A percentile compares a stretch with the other conserved stretches of the same genome.
Conservation (phyloP, 345 rosid genomes). For the Euphorbia peplus region DNA sequence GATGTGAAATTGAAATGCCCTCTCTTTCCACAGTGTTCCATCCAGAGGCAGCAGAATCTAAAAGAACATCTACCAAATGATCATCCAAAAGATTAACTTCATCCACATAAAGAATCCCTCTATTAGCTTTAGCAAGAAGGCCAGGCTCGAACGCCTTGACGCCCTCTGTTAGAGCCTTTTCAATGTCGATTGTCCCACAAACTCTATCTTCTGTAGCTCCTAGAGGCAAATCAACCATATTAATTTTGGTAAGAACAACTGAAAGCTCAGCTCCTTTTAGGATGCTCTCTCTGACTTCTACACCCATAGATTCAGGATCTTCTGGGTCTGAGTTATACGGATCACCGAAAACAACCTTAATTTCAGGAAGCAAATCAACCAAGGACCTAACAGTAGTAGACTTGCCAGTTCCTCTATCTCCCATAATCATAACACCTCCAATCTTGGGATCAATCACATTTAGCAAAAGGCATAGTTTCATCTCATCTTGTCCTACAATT, state of each 20-base stretch:
- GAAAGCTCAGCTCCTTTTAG: slow-evolving; percentile 53
- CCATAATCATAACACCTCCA: slow-evolving; percentile 98
- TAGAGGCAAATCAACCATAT: slow-evolving; percentile 94
- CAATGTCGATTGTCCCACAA: slow-evolving; percentile 95
- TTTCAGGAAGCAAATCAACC: slow-evolving; percentile 88
- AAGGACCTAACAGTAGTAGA: slow-evolving; percentile 89
- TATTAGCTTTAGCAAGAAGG: slow-evolving; percentile 90
- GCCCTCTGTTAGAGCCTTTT: slow-evolving; percentile 94
- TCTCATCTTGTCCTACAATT: slow-evolving; percentile 96
- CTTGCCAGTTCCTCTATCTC: slow-evolving; percentile 92
- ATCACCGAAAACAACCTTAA: slow-evolving; percentile 73
- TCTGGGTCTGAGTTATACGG: slow-evolving; percentile 90
- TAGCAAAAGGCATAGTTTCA: slow-evolving; percentile 85
- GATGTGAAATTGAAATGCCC: slow-evolving; percentile 90
- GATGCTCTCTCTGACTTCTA: slow-evolving; percentile 71
- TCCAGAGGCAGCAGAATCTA: slow-evolving; percentile 95
- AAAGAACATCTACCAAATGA: slow-evolving; percentile 90
- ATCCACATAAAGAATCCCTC: slow-evolving; percentile 95
- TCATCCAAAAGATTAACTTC: slow-evolving; percentile 97
- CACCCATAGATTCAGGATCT: slow-evolving; percentile 91
- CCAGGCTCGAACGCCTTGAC: slow-evolving; percentile 99
- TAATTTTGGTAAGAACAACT: slow-evolving; percentile 55
- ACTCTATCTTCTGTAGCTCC: slow-evolving; percentile 98
- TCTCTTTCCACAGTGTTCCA: slow-evolving; percentile 98
- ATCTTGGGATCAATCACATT: slow-evolving; percentile 96